Conservation (phyloP, 768 basidiomycete species). For the Pleurotus salmoneostramineus region DNA sequence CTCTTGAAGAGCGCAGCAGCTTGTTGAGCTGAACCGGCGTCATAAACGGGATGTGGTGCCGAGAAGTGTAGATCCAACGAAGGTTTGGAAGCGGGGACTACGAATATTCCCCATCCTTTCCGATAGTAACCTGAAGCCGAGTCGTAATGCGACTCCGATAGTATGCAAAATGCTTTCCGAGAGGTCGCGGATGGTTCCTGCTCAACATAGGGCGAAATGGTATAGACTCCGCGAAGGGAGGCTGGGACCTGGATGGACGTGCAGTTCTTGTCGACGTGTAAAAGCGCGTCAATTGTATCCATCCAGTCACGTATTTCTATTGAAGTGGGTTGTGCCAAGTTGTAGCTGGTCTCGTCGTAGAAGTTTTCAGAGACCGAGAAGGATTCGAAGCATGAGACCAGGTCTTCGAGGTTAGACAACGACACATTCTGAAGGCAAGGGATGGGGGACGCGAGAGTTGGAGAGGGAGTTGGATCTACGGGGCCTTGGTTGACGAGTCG, state of each 20-base stretch:
- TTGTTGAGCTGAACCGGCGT: conserved; percentile 32
- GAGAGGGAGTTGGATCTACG: neutral
- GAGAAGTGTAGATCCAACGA: conserved; percentile 34
- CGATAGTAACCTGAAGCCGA: conserved; percentile 14
- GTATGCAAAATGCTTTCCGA: conserved; percentile 25
- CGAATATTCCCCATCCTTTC: conserved; percentile 33
- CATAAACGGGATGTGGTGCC: conserved; percentile 40
- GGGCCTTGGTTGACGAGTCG: no score
- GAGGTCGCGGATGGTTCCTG: neutral
- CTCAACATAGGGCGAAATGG: conserved; percentile 22
- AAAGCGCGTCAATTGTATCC: conserved; percentile 18
- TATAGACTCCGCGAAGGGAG: conserved; percentile 21
- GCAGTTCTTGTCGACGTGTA: conserved; percentile 25
- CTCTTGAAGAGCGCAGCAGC: conserved; percentile 34
- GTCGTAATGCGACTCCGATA: conserved; percentile 18
- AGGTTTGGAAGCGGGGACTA: conserved; percentile 23
- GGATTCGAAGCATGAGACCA: conserved; percentile 23
- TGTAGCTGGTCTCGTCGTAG: conserved; percentile 25
- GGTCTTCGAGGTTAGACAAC: conserved; percentile 14
- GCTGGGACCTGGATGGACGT: conserved; percentile 22
- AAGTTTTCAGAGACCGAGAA: conserved; percentile 23
- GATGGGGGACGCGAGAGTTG: neutral
- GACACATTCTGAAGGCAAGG: neutral
- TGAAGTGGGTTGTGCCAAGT: conserved; percentile 25
- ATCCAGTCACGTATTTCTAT: conserved; percentile 23